Evolutionary conservation across 2,329 filamentous ascomycete genomes (phyloP).

Genomic region (Fusarium temperatum): DNA sequence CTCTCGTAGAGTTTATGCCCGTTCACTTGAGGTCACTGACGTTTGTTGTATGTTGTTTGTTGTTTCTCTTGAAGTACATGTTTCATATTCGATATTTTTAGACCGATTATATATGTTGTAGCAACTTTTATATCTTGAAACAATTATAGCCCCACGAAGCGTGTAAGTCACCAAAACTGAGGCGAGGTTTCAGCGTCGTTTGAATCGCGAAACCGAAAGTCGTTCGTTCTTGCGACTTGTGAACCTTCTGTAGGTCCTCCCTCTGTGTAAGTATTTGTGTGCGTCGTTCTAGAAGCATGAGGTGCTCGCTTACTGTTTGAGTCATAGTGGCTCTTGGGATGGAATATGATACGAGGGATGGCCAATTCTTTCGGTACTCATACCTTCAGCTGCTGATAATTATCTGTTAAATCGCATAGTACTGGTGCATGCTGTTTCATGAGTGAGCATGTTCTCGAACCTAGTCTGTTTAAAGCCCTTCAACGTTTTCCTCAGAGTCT

Average conservation of each 20-base stretch:
- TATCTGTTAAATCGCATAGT: too few species aligned
- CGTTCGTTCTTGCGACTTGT: not conserved
- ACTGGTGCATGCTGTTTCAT: too few species aligned
- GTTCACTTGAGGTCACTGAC: not conserved
- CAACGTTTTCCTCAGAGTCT: fast-evolving
- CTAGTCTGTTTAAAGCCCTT: too few species aligned
- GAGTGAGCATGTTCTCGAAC: too few species aligned
- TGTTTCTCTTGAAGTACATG: not conserved
- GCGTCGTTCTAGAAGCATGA: not conserved
- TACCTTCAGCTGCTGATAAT: too few species aligned
- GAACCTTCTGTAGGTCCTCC: not conserved
- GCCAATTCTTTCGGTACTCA: fast-evolving
- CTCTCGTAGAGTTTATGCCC: not conserved
- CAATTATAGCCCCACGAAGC: not conserved
- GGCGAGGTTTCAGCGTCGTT: not conserved
- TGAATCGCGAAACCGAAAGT: not conserved
- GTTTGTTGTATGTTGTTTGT: not conserved
- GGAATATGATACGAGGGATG: not conserved
- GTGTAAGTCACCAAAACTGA: too few species aligned
- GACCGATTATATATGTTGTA: not conserved
- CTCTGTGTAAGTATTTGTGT: not conserved
- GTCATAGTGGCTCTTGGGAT: too few species aligned
- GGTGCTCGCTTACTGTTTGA: not conserved
- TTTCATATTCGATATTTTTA: not conserved
- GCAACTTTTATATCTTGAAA: not conserved